Evolutionary conservation across 2,329 filamentous ascomycete species (phyloP), one percentile per base, ranked within the genome.

Genomic region (Botrytis cinerea): DNA sequence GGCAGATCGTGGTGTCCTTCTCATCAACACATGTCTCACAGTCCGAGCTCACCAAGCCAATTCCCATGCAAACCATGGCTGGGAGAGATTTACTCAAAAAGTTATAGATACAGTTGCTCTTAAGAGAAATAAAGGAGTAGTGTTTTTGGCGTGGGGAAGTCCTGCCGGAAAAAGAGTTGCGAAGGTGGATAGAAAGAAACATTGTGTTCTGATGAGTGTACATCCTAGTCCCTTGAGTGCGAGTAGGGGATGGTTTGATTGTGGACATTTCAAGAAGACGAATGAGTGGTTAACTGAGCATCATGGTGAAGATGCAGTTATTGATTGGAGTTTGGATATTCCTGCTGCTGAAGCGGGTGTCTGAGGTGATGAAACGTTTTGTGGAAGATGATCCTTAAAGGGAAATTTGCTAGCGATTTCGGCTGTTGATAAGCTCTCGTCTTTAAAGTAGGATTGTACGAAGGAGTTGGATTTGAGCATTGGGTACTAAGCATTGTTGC

Each of bases 201-300:
- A 99, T 84, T 86, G 93, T 63, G 93, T 99, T 54, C 85, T 99
- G 76, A 91, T 92, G 83, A 92, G 91, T 79, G 94, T 95, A 68
- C 96, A 99, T 83, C 96, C 96, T 0, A 97, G 94, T 82, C 96
- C 96, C n/a, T 83, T 98, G 77, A 97, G 93, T 83, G 96, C 95
- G 6, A 84, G 86, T 22, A 87, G 89, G 71, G 96, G 96, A 1
- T 99, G 94, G 82, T 94, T 93, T 77, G 91, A 93, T 73, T 95
- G 92, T 78, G 89, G 90, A 0, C 94, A 97, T 83, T 97, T 97
- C 82, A 90, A 86, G 76, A 89, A 90, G 83, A 89, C 93, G 64
- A 97, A 97, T 80, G 90, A 93, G 78, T 99, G 96, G 96, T 85
- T 99, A 35, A 85, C 87, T 71, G 82, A 87, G 77, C 87, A 92